Evolutionary conservation across 257 asterid species (phyloP).

Genomic region (Datura wrightii): DNA sequence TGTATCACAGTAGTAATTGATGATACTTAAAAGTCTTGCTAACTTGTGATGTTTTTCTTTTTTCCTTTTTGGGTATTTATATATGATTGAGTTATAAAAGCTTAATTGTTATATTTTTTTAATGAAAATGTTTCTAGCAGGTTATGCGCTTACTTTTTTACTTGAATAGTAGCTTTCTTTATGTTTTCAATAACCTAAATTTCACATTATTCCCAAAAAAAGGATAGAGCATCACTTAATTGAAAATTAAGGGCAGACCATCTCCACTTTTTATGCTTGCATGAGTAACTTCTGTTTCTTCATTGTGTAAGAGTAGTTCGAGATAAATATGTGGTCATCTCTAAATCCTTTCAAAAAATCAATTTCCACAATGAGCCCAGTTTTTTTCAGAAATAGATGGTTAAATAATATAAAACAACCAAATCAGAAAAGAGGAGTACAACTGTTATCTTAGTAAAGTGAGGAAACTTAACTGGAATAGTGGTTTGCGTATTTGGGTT

Average conservation of each 20-base stretch:
- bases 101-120: background rate
- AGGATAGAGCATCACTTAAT: background rate
- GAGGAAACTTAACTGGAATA: background rate
- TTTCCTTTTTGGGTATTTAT: background rate
- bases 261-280: background rate
- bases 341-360: background rate
- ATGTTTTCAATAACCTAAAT: background rate
- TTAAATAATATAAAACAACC: background rate
- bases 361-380: background rate
- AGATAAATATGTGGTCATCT: background rate
- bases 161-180: background rate
- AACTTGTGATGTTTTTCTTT: background rate
- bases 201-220: background rate
- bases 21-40: background rate
- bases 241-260: background rate
- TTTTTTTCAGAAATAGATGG: background rate
- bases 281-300: no score
- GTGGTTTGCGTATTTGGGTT: background rate
- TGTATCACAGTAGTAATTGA: background rate
- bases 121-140: background rate
- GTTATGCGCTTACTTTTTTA: no score
- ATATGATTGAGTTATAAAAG: background rate
- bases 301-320: background rate
- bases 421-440: background rate
- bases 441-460: no score